phyloP scores from a whole-genome alignment of 768 basidiomycete genomes.

The Exidia glandulosa region DNA sequence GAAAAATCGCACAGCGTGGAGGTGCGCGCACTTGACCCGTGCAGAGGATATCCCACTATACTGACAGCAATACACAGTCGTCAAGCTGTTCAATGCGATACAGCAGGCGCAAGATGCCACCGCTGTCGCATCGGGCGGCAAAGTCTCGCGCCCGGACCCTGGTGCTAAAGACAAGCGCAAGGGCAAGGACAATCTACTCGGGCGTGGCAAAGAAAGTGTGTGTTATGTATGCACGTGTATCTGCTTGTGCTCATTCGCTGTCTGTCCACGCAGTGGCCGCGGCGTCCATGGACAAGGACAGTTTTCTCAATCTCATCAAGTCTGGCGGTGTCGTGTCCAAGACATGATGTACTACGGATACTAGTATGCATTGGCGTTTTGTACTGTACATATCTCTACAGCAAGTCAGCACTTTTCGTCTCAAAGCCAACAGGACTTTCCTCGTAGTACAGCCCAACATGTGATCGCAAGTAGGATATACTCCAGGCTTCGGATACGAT shows the following conservation, averaged over 20 bases:
- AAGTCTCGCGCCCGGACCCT: slow-evolving; percentile 61
- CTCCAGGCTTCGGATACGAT: too few species aligned
- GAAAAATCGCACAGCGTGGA: slow-evolving; percentile 16
- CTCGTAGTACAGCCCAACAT: too few species aligned
- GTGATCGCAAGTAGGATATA: too few species aligned
- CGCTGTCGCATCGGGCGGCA: slow-evolving; percentile 48
- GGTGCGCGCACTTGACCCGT: slow-evolving; percentile 7
- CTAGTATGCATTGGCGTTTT: too few species aligned
- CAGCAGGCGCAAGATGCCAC: slow-evolving; percentile 65
- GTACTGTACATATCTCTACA: too few species aligned
- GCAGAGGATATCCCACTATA: neutral
- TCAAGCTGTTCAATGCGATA: slow-evolving; percentile 79
- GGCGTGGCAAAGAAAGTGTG: slow-evolving; percentile 48
- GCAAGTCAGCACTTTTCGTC: too few species aligned
- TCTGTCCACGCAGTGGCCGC: slow-evolving; percentile 4
- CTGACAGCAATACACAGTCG: slow-evolving; percentile 33
- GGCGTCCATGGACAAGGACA: slow-evolving; percentile 56
- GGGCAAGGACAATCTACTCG: slow-evolving; percentile 43
- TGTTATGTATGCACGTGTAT: slow-evolving; percentile 4
- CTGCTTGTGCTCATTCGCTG: neutral
- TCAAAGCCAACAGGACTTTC: too few species aligned
- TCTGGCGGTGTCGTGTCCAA: slow-evolving; percentile 73
- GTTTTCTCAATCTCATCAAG: slow-evolving; percentile 75
- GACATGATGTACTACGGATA: too few species aligned
- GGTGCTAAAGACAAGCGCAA: slow-evolving; percentile 35